phyloP scores from a whole-genome alignment of 2,329 filamentous ascomycete species.

The Exophiala sp. region DNA sequence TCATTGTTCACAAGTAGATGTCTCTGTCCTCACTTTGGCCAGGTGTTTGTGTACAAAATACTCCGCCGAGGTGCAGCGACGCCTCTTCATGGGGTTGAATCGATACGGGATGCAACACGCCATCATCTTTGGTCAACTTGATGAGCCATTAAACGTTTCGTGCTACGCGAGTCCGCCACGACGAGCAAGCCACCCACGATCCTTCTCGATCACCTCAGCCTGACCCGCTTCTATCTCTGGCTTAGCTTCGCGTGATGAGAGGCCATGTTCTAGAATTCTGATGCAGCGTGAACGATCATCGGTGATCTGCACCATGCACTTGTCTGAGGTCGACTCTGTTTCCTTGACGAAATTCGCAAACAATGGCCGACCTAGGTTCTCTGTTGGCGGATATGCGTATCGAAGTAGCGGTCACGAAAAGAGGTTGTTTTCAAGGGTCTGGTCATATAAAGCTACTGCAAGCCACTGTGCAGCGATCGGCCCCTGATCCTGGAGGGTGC shows the following conservation, averaged over 20 bases:
- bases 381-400: too few species aligned
- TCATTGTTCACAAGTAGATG: background rate
- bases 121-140: background rate
- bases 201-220: conserved; percentile 13
- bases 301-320: conserved; percentile 10
- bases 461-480: conserved; percentile 11
- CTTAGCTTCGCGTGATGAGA: conserved; percentile 1
- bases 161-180: conserved; percentile 9
- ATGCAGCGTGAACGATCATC: conserved; percentile 9
- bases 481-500: conserved; percentile 6
- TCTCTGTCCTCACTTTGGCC: background rate
- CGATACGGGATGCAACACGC: background rate
- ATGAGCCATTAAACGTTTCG: too few species aligned
- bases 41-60: background rate
- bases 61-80: background rate
- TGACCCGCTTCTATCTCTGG: background rate
- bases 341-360: background rate
- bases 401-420: conserved; percentile 21
- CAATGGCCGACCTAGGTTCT: too few species aligned
- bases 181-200: conserved; percentile 5
- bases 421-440: conserved; percentile 6
- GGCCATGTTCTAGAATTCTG: conserved; percentile 19
- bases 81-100: background rate
- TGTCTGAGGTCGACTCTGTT: background rate
- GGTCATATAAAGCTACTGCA: conserved; percentile 19